Evolutionary conservation across 495 filamentous ascomycete species (phyloP).

Genomic region (Ramalina intermedia): DNA sequence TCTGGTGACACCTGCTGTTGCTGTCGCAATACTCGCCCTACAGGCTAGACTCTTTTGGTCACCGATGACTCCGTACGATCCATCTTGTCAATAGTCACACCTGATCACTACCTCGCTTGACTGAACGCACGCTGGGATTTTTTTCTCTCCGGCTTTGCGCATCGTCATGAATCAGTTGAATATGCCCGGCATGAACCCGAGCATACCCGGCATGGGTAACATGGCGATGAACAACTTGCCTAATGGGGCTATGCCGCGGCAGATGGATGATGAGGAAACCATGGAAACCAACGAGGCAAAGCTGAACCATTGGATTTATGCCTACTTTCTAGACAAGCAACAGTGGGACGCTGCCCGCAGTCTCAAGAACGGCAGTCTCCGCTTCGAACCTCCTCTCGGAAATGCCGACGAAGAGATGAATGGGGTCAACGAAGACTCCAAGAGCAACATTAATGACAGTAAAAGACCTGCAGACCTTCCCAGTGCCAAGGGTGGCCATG

Average conservation of each 20-base stretch:
- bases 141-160: neutral
- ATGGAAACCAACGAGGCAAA: constrained; percentile 27
- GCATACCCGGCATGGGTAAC: constrained; percentile 46
- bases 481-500: constrained; percentile 46
- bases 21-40: too few species aligned
- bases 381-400: constrained; percentile 39
- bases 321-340: constrained; percentile 76
- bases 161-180: constrained; percentile 59
- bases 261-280: constrained; percentile 25
- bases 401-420: constrained; percentile 56
- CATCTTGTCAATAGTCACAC: too few species aligned
- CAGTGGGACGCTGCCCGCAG: constrained; percentile 69
- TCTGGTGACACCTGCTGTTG: too few species aligned
- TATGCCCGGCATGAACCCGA: constrained; percentile 50
- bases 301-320: constrained; percentile 95
- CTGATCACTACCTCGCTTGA: too few species aligned
- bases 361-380: constrained; percentile 47
- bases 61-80: too few species aligned
- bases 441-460: constrained; percentile 50
- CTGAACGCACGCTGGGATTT: neutral
- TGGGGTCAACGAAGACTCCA: constrained; percentile 65
- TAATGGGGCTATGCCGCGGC: constrained; percentile 32
- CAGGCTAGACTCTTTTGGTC: too few species aligned
- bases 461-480: constrained; percentile 73
- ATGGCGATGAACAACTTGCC: constrained; percentile 60